Evolutionary conservation across 2,329 filamentous ascomycete genomes (phyloP).

Genomic region (Neofusicoccum ribis): DNA sequence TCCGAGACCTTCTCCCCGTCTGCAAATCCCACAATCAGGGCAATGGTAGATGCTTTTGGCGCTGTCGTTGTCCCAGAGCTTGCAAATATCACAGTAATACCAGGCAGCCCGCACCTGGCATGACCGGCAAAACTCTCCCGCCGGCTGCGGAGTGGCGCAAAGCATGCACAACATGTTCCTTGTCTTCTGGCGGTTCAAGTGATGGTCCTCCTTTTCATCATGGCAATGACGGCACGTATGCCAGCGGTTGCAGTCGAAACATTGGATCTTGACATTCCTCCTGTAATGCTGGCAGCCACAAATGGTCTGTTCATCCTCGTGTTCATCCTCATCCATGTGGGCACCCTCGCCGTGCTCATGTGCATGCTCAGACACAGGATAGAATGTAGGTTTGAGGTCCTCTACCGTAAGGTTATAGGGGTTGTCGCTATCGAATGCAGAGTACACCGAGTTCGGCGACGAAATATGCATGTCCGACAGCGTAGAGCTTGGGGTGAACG

Average conservation of each 20-base stretch:
- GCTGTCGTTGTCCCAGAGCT: slow-evolving; percentile 93
- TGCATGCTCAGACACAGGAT: slow-evolving; percentile 18
- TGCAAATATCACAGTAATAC: slow-evolving; percentile 94
- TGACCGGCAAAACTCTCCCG: slow-evolving; percentile 72
- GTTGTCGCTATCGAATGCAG: slow-evolving; percentile 35
- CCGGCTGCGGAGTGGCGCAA: slow-evolving; percentile 81
- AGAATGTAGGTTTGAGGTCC: slow-evolving; percentile 17
- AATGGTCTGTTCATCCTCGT: slow-evolving; percentile 45
- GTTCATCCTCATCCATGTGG: slow-evolving; percentile 51
- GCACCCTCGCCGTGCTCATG: slow-evolving; percentile 39
- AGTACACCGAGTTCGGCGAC: slow-evolving; percentile 35
- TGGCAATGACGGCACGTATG: slow-evolving; percentile 96
- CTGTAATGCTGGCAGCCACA: slow-evolving; percentile 92
- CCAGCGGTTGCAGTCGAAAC: slow-evolving; percentile 85
- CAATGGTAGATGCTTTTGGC: slow-evolving; percentile 95
- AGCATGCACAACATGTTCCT: slow-evolving; percentile 98
- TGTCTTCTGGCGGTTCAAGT: slow-evolving; percentile 77
- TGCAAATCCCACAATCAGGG: slow-evolving; percentile 91
- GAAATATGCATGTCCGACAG: slow-evolving; percentile 36
- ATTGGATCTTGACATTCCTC: slow-evolving; percentile 94
- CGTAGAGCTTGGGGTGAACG: slow-evolving; percentile 38
- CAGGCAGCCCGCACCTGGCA: slow-evolving; percentile 78
- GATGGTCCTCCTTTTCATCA: slow-evolving; percentile 77
- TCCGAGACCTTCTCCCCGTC: slow-evolving; percentile 84
- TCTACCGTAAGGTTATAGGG: slow-evolving; percentile 34